These are phyloP conservation scores for Pythium insidiosum DNA, from an alignment of 352 stramenopile species.

Conservation along the genomic window DNA sequence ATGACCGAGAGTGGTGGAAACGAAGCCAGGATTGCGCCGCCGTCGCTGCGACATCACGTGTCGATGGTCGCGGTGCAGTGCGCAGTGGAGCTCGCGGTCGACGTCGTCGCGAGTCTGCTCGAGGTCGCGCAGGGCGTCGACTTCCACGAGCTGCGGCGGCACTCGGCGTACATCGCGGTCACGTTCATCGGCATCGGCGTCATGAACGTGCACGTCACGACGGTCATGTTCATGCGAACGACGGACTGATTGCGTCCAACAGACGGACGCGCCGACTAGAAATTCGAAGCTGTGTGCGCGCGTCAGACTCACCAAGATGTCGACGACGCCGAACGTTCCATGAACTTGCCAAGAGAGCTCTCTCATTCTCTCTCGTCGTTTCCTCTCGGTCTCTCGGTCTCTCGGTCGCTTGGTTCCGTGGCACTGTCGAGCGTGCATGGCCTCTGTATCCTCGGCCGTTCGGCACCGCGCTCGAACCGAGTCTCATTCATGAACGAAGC, in stretches of 20 bases:
- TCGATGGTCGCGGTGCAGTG: not conserved
- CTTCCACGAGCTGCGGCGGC: not conserved
- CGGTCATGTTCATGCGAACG: not conserved
- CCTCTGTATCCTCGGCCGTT: no score
- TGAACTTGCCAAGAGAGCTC: not conserved
- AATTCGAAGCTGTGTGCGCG: no score
- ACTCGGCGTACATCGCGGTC: slow-evolving; percentile 1
- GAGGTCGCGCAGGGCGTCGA: not conserved
- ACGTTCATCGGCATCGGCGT: not conserved
- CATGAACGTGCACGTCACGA: not conserved
- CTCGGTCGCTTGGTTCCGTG: no score
- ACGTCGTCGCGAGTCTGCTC: slow-evolving; percentile 2
- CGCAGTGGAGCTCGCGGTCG: slow-evolving; percentile 2
- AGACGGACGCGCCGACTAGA: no score
- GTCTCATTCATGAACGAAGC: not conserved
- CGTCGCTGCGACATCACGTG: not conserved
- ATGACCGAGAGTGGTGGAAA: no score
- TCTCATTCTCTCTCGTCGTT: not conserved
- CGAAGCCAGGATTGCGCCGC: not conserved
- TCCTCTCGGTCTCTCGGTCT: no score
- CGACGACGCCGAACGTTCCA: not conserved
- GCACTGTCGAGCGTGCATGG: no score
- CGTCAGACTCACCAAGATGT: no score
- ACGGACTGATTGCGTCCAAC: no score
- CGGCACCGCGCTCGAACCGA: not conserved